Conservation (phyloP, 768 basidiomycete genomes). For the Myochromella boudieri region DNA sequence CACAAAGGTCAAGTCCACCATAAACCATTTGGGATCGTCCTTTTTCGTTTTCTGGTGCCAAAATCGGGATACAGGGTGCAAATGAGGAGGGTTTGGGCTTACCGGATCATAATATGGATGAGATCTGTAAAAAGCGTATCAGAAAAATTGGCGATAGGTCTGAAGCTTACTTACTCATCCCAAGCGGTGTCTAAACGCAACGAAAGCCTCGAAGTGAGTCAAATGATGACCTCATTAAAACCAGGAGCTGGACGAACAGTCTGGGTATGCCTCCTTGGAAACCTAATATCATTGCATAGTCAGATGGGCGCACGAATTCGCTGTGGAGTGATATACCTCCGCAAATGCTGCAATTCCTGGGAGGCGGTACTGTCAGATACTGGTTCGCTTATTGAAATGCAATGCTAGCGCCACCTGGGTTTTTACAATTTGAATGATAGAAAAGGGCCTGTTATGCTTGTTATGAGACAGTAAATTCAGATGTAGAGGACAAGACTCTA, state of each 20-base stretch:
- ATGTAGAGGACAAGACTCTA: neutral
- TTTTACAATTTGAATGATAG: constrained; percentile 88
- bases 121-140: constrained; percentile 25
- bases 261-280: constrained; percentile 84
- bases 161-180: constrained; percentile 61
- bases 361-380: neutral
- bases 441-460: constrained; percentile 68
- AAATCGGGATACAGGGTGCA: neutral
- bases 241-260: constrained; percentile 53
- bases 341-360: constrained; percentile 78
- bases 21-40: constrained; percentile 84
- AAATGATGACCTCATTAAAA: neutral
- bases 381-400: neutral
- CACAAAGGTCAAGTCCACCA: constrained; percentile 79
- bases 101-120: constrained; percentile 86
- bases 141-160: constrained; percentile 6
- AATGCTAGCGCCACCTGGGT: constrained; percentile 54
- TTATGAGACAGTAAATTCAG: neutral
- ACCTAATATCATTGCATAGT: constrained; percentile 45
- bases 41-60: constrained; percentile 71
- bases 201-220: constrained; percentile 2
- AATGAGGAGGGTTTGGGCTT: constrained; percentile 20
- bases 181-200: constrained; percentile 75
- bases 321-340: constrained; percentile 45
- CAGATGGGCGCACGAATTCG: constrained; percentile 1